Conservation (phyloP, 2,329 filamentous ascomycete genomes). For the Epichloe uncinata region DNA sequence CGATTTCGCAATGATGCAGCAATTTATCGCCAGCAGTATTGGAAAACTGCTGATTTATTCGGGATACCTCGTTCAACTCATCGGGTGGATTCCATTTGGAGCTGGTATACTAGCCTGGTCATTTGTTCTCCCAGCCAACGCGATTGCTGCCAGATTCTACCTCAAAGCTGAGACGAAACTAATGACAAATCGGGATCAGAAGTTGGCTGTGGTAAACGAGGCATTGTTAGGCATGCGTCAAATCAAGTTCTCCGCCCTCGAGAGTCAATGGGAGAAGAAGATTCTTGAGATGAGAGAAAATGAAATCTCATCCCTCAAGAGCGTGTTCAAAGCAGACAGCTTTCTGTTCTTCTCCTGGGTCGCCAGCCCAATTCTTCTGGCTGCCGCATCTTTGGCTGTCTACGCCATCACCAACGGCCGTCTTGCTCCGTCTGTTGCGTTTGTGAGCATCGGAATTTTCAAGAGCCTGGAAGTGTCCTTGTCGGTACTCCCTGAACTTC, state of each 20-base stretch:
- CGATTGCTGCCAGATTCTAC: slow-evolving; percentile 52
- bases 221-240: slow-evolving; percentile 68
- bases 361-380: slow-evolving; percentile 57
- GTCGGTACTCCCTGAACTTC: slow-evolving; percentile 58
- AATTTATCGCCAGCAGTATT: slow-evolving; percentile 47
- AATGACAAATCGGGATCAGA: slow-evolving; percentile 65
- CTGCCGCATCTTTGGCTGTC: slow-evolving; percentile 54
- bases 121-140: slow-evolving; percentile 54
- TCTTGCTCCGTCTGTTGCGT: slow-evolving; percentile 60
- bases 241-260: slow-evolving; percentile 72
- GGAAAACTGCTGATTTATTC: slow-evolving; percentile 55
- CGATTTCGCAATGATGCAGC: slow-evolving; percentile 54
- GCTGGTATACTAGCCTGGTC: slow-evolving; percentile 52
- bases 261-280: slow-evolving; percentile 60
- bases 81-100: slow-evolving; percentile 57
- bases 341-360: slow-evolving; percentile 57
- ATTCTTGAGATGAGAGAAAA: slow-evolving; percentile 48
- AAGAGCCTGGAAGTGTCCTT: slow-evolving; percentile 59
- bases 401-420: slow-evolving; percentile 52
- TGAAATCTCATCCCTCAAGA: slow-evolving; percentile 55
- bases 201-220: slow-evolving; percentile 64
- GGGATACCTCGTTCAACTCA: slow-evolving; percentile 50
- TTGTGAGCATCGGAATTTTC: slow-evolving; percentile 66
- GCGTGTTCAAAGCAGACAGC: slow-evolving; percentile 50
- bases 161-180: slow-evolving; percentile 50